Base-by-base conservation (phyloP, 306 rosid genomes). In the Vigna angularis region DNA sequence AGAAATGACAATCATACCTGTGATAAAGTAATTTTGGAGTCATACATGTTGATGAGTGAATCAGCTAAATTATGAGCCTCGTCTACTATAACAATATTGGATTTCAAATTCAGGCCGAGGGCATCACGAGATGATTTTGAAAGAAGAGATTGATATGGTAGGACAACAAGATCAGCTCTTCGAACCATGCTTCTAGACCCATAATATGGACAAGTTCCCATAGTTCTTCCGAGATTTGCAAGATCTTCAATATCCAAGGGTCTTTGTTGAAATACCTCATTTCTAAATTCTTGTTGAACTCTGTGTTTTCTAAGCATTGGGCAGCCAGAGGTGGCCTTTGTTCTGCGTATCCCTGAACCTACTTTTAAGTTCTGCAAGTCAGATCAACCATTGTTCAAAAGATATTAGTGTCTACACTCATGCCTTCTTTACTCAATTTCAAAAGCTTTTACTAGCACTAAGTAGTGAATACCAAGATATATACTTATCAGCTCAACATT, bases 1-100 rank as follows among this genome's bases (percentile, higher is more conserved):
- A 34, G 75, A 50, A 72, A 67, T 50, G 73, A 69, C 45, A 64
- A 50, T 48, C 73, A 74, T 85, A 95, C 98, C 97, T 92, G 97
- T 36, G 79, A 83, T 72, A 88, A 50, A 70, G 88, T 92, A 75
- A 92, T 67, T 89, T 79, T 90, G 79, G 97, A 89, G 83, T 90
- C 93, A 79, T 91, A 83, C 92, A 95, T 92, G 71, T 90, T 87
- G 91, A 92, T 89, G 73, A 95, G 97, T 66, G 98, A 90, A 83
- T 95, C 98, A 40, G 97, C 97, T 83, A 92, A 83, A 89, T 95
- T 95, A 76, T 92, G 98, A 66, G 98, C 98, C 86, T 92, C 97
- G 1, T 95, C 98, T 80, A 95, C 86, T 55, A 95, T 88, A 72
- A 95, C 79, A 79, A 95, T 85, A 77, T 66, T 92, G 67, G 90